Evolutionary conservation across 2,329 filamentous ascomycete genomes (phyloP).

Genomic region (Epichloe elymi): DNA sequence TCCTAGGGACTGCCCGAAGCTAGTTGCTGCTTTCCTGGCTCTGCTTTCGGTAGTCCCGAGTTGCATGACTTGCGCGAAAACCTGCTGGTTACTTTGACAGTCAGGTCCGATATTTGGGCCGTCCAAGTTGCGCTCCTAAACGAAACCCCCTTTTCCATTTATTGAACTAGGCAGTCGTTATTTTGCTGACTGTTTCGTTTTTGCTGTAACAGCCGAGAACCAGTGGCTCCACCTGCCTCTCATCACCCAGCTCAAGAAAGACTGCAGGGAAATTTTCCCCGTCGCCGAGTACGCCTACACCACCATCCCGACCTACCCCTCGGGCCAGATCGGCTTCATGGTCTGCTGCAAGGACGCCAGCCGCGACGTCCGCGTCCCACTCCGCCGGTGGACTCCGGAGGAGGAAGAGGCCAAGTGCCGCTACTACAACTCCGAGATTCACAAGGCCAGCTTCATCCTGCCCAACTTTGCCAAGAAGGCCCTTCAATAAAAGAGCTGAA

Average conservation of each 20-base stretch:
- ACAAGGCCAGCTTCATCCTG: slow-evolving; percentile 86
- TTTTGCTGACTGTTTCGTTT: slow-evolving; percentile 7
- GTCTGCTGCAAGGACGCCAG: slow-evolving; percentile 91
- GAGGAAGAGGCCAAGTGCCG: slow-evolving; percentile 87
- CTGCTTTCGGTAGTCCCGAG: slow-evolving; percentile 25
- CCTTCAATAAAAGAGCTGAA: slow-evolving; percentile 32
- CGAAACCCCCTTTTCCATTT: not conserved
- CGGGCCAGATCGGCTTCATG: slow-evolving; percentile 99
- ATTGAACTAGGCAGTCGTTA: slow-evolving; percentile 1
- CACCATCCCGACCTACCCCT: slow-evolving; percentile 97
- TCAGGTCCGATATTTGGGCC: not conserved
- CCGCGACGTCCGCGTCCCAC: slow-evolving; percentile 71
- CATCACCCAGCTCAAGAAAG: slow-evolving; percentile 90
- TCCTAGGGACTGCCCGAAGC: slow-evolving; percentile 24
- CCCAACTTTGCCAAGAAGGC: slow-evolving; percentile 85
- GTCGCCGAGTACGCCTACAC: slow-evolving; percentile 98
- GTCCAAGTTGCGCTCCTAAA: not conserved
- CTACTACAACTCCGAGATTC: slow-evolving; percentile 97
- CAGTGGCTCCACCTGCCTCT: slow-evolving; percentile 95
- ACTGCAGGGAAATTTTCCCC: slow-evolving; percentile 94
- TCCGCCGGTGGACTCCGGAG: slow-evolving; percentile 69
- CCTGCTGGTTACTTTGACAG: not conserved
- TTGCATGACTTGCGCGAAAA: slow-evolving; percentile 6
- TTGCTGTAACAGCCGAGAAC: slow-evolving; percentile 65
- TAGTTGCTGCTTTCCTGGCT: slow-evolving; percentile 24